These are phyloP conservation scores for Scalesia atractyloides DNA, from an alignment of 129 eudicot genomes.

Conservation along the genomic window DNA sequence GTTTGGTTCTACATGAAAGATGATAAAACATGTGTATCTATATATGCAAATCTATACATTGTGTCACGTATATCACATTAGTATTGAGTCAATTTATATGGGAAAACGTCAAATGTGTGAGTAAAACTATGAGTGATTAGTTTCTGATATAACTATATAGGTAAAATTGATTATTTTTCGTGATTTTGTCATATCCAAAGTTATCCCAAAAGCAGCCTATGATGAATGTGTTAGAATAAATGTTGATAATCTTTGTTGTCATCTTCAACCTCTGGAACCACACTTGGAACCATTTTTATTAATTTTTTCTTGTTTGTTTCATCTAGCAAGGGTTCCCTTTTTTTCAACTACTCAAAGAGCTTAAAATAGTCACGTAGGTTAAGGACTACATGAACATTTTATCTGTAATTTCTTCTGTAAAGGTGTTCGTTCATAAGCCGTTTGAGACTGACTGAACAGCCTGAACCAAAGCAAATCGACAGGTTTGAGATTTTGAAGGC, in stretches of 20 bases:
- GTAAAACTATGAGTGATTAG: too few species aligned
- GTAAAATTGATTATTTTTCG: too few species aligned
- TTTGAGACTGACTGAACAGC: too few species aligned
- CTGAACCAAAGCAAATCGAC: neutral
- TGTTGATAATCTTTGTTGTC: constrained; percentile 37
- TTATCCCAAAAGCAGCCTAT: constrained; percentile 16
- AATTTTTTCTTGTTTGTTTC: constrained; percentile 48
- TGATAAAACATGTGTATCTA: too few species aligned
- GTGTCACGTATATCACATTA: too few species aligned
- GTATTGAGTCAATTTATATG: too few species aligned
- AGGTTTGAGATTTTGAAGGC: neutral
- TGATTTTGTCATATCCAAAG: constrained; percentile 30
- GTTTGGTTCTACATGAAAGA: too few species aligned
- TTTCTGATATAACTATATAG: too few species aligned
- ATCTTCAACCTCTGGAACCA: constrained; percentile 53
- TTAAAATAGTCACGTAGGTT: constrained; percentile 38
- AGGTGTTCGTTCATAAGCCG: neutral
- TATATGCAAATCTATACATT: too few species aligned
- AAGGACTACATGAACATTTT: constrained; percentile 40
- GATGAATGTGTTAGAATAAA: constrained; percentile 25
- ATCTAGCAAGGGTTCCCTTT: constrained; percentile 38
- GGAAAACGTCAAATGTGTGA: too few species aligned
- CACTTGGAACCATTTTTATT: constrained; percentile 52
- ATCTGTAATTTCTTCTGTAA: neutral
- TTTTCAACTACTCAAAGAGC: constrained; percentile 45